phyloP scores from a whole-genome alignment of 768 basidiomycete genomes.

The Collybiopsis confluens region DNA sequence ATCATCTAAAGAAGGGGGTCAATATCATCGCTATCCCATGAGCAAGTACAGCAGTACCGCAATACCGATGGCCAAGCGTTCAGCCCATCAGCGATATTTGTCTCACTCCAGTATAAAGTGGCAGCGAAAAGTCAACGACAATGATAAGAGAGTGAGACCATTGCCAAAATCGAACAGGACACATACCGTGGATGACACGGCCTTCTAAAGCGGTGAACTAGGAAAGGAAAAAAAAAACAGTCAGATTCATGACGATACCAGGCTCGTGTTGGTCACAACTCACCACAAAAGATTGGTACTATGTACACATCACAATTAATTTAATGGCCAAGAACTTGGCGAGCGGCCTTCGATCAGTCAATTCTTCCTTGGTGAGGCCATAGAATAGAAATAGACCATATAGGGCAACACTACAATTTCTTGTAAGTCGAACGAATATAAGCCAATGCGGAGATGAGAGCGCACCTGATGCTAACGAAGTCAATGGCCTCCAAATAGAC shows the following conservation, averaged over 20 bases:
- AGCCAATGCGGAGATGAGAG: not conserved
- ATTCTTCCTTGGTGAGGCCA: conserved; percentile 75
- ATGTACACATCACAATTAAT: conserved; percentile 82
- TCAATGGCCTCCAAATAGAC: conserved; percentile 72
- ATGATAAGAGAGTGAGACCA: conserved; percentile 8
- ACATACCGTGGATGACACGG: conserved; percentile 59
- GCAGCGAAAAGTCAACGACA: conserved; percentile 32
- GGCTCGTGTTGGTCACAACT: too few species aligned
- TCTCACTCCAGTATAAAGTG: conserved; percentile 78
- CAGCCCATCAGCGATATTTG: conserved; percentile 82
- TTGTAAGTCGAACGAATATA: not conserved
- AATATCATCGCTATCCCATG: conserved; percentile 1
- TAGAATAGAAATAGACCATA: conserved; percentile 87
- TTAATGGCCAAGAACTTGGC: conserved; percentile 88
- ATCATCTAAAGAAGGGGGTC: conserved; percentile 76
- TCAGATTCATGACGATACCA: not conserved
- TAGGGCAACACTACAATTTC: conserved; percentile 61
- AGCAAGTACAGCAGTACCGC: conserved; percentile 50
- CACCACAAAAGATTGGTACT: conserved; percentile 80
- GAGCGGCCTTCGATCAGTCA: conserved; percentile 70
- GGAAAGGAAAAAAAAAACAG: conserved; percentile 8
- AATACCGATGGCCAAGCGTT: conserved; percentile 80
- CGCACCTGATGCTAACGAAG: conserved; percentile 77
- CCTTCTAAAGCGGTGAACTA: conserved; percentile 68
- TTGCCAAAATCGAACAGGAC: too few species aligned